Evolutionary conservation across 148 eudicot genomes (phyloP), one percentile per base, ranked within the genome.

Genomic region (Tetragonia tetragonoides): DNA sequence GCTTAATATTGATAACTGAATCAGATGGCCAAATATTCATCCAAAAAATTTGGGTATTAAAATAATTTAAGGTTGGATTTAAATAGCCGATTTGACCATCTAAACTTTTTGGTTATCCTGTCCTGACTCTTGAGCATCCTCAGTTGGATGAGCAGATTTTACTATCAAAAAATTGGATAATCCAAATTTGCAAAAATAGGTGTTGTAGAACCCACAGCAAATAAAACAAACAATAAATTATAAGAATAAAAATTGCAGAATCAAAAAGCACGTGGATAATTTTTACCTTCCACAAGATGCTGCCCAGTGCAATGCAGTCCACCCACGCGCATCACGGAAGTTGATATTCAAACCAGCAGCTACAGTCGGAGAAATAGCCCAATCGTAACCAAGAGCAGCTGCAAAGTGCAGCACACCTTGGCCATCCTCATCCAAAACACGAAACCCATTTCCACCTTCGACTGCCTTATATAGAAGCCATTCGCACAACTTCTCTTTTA

Each of bases 251-350:
- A 23, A 28, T 5, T 20, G 7, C 28, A 77, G 9, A 6, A 34
- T 2, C 11, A 14, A 51, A 8, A 82, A 6, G 39, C 23, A 68
- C 37, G 40, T 18, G 18, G 17, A 77, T 51, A 60, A 0, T 53
- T 44, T 8, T 67, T 81, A 93, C 98, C 94, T 93, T 83, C 98
- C 98, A 87, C 81, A 87, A 79, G 72, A 90, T 78, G 93, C 97
- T 63, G 97, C 95, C 95, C 92, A 93, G 72, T 93, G 97, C 73
- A 93, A 93, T 24, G 93, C 93, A 59, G 91, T 89, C 97, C 95
- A 93, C 66, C 97, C 97, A 82, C 81, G 81, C 44, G 76, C 84
- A 85, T 93, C 97, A 61, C 95, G 90, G 73, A 91, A 91, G 78
- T 93, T 93, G 79, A 93, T 82, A 83, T 84, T 93, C 51, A 93